These are phyloP conservation scores for Escovopsis sp. DNA, from an alignment of 2,329 filamentous ascomycete species.

Conservation along the genomic window DNA sequence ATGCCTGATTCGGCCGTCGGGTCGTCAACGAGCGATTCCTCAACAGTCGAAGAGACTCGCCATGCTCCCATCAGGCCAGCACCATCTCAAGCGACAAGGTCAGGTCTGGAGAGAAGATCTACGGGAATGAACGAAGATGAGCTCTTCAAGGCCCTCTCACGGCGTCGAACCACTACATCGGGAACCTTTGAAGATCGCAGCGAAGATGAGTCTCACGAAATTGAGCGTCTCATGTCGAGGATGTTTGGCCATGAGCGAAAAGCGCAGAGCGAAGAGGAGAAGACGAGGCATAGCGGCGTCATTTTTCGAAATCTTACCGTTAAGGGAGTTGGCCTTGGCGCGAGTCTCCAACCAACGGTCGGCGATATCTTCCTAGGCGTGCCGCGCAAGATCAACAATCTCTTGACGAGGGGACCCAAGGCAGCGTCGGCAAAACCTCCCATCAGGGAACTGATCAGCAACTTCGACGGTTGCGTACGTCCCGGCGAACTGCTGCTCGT, in stretches of 20 bases:
- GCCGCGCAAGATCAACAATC: constrained; percentile 26
- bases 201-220: constrained; percentile 30
- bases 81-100: constrained; percentile 4
- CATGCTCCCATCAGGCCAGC: constrained; percentile 15
- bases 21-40: neutral
- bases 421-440: constrained; percentile 40
- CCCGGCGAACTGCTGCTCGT: constrained; percentile 57
- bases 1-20: neutral
- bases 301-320: constrained; percentile 57
- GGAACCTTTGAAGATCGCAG: constrained; percentile 17
- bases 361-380: constrained; percentile 49
- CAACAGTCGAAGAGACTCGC: neutral
- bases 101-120: constrained; percentile 10
- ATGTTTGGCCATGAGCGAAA: constrained; percentile 55
- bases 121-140: constrained; percentile 31
- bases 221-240: constrained; percentile 48
- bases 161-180: constrained; percentile 27
- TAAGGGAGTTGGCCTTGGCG: constrained; percentile 52
- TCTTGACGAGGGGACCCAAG: constrained; percentile 33
- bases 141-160: constrained; percentile 31
- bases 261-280: constrained; percentile 51
- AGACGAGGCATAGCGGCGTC: constrained; percentile 53
- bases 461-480: constrained; percentile 51
- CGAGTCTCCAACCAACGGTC: constrained; percentile 35
- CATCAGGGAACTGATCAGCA: constrained; percentile 47